Evolutionary conservation across 768 basidiomycete species (phyloP).

Genomic region (Leccinum barrowsii): DNA sequence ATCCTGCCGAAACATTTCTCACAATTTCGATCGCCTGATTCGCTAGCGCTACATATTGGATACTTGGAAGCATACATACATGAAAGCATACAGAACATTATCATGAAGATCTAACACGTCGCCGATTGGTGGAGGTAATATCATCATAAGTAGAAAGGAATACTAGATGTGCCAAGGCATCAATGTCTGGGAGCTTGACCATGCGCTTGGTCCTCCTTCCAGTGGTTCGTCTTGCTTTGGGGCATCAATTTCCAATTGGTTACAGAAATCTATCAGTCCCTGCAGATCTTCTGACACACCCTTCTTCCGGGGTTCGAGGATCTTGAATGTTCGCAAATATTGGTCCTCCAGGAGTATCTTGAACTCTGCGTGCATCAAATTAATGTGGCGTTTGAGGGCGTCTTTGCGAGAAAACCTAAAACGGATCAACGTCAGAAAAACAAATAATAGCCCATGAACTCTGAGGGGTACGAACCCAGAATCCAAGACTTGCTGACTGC

Average conservation of each 20-base stretch:
- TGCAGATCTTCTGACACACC: not conserved
- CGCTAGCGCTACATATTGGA: no score
- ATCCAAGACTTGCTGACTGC: not conserved
- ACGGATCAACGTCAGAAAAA: not conserved
- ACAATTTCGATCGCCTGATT: no score
- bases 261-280: not conserved
- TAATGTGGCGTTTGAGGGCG: conserved; percentile 8
- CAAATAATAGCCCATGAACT: not conserved
- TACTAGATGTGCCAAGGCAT: no score
- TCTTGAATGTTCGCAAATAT: not conserved
- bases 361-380: not conserved
- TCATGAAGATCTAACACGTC: no score
- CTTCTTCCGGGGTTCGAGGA: not conserved
- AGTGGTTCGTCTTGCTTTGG: not conserved
- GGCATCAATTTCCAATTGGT: not conserved
- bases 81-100: no score
- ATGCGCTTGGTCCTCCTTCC: not conserved
- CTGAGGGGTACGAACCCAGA: no score
- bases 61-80: no score
- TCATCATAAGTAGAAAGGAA: not conserved
- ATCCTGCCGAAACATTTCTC: no score
- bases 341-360: not conserved
- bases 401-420: conserved; percentile 8
- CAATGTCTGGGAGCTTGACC: no score
- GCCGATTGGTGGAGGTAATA: no score